A percentile compares a stretch with the other conserved stretches of the same genome.
These are phyloP conservation scores for Ogataea minuta DNA, from an alignment of 805 yeast species.

Conservation along the genomic window DNA sequence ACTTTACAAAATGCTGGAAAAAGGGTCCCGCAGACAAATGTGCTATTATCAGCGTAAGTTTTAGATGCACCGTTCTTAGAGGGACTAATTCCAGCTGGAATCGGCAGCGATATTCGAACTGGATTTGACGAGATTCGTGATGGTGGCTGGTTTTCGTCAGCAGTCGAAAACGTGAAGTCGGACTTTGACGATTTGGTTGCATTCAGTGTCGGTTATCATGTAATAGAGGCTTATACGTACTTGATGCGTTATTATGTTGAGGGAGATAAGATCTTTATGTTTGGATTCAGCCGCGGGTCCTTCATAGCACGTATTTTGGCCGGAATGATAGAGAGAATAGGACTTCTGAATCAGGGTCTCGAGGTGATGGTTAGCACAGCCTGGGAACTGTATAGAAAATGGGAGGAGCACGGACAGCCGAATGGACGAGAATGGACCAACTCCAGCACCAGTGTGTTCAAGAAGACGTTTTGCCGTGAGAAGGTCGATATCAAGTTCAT, in stretches of 20 bases:
- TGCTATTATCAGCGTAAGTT: conserved; percentile 58
- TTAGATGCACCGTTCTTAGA: background rate
- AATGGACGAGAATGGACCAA: conserved; percentile 34
- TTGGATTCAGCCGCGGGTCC: conserved; percentile 66
- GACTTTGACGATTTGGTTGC: conserved; percentile 42
- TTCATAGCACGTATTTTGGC: conserved; percentile 62
- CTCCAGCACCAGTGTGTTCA: conserved; percentile 52
- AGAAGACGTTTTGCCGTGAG: conserved; percentile 47
- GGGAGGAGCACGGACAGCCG: conserved; percentile 64
- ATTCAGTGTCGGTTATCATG: conserved; percentile 52
- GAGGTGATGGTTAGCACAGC: conserved; percentile 58
- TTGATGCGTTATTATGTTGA: conserved; percentile 46
- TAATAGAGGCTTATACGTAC: conserved; percentile 54
- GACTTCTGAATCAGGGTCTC: conserved; percentile 52
- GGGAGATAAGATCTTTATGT: conserved; percentile 53
- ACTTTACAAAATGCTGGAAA: conserved; percentile 50
- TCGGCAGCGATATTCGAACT: conserved; percentile 51
- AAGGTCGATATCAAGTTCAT: conserved; percentile 50
- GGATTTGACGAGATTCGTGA: conserved; percentile 33
- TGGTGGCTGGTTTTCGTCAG: conserved; percentile 18
- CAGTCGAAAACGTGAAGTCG: conserved; percentile 13
- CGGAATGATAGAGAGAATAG: conserved; percentile 66
- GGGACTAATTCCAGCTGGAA: conserved; percentile 42
- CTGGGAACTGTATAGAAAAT: conserved; percentile 58
- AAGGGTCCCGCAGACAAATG: conserved; percentile 41